phyloP scores from a whole-genome alignment of 2,329 filamentous ascomycete genomes.

The Colletotrichum viniferum region DNA sequence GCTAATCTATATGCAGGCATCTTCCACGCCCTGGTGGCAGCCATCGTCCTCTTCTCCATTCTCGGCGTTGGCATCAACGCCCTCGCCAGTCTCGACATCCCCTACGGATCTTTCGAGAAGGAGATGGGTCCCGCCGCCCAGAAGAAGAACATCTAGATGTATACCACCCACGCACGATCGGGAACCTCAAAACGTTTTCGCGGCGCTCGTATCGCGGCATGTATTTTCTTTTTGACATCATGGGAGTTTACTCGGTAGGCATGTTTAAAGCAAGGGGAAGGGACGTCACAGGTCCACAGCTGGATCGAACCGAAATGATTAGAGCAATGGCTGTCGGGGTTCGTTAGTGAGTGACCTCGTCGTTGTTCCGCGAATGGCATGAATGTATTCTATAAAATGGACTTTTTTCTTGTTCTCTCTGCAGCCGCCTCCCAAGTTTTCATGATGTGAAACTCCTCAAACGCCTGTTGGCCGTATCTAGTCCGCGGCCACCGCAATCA shows the following conservation, averaged over 20 bases:
- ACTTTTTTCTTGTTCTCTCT: not conserved
- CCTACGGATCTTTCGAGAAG: slow-evolving; percentile 95
- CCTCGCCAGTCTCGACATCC: slow-evolving; percentile 81
- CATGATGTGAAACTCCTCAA: slow-evolving; percentile 11
- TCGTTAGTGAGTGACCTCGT: not conserved
- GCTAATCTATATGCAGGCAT: slow-evolving; percentile 62
- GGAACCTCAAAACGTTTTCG: not conserved
- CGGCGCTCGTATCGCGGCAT: not conserved
- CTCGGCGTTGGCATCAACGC: slow-evolving; percentile 79
- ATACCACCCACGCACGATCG: slow-evolving; percentile 14
- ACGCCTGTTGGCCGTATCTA: not conserved
- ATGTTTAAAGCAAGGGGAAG: slow-evolving; percentile 2
- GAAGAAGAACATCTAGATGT: slow-evolving; percentile 85
- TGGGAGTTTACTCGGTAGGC: slow-evolving; percentile 20
- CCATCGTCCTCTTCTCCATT: slow-evolving; percentile 75
- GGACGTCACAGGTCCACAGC: not conserved
- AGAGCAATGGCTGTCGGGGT: not conserved
- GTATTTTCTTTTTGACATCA: slow-evolving; percentile 13
- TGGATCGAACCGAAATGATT: not conserved
- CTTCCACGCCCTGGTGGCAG: slow-evolving; percentile 82
- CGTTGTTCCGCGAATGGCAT: slow-evolving; percentile 12
- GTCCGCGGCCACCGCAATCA: not conserved
- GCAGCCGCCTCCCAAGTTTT: not conserved
- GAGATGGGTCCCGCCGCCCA: slow-evolving; percentile 89
- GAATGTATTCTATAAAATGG: slow-evolving; percentile 16